Conservation (phyloP, 176 grass and related monocot genomes). For the Oryza nivara region DNA sequence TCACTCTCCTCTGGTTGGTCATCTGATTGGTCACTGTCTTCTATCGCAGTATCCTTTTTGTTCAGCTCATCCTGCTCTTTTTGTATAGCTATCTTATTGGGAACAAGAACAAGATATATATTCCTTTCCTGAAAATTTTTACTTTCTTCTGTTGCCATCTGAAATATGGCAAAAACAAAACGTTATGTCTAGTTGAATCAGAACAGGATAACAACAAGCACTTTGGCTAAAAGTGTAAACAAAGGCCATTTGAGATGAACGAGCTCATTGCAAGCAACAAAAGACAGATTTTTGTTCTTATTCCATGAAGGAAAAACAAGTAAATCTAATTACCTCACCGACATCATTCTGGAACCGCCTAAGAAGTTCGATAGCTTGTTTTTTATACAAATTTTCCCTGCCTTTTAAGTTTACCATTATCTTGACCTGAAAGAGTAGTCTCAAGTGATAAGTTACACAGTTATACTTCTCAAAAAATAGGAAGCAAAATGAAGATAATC, state of each 20-base stretch:
- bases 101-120: conserved; percentile 80
- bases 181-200: neutral
- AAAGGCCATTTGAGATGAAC: conserved; percentile 10
- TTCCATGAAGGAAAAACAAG: neutral
- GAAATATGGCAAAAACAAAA: conserved; percentile 47
- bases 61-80: conserved; percentile 70
- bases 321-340: conserved; percentile 72
- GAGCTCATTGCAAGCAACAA: neutral
- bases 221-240: neutral
- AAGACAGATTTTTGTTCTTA: neutral
- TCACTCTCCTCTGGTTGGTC: conserved; percentile 36
- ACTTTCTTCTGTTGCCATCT: conserved; percentile 84
- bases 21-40: conserved; percentile 24
- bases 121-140: conserved; percentile 79
- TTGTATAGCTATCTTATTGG: conserved; percentile 87
- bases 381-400: conserved; percentile 81
- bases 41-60: conserved; percentile 58
- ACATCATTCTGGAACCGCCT: conserved; percentile 87
- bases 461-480: neutral
- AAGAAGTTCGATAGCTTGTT: conserved; percentile 81
- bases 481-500: neutral
- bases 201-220: neutral
- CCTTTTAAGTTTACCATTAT: conserved; percentile 94
- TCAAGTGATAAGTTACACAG: conserved; percentile 33
- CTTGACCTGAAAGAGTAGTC: conserved; percentile 66